A percentile compares a stretch with the other conserved stretches of the same genome.
Conservation (phyloP, 116 monocot species). For the Posidonia oceanica region DNA sequence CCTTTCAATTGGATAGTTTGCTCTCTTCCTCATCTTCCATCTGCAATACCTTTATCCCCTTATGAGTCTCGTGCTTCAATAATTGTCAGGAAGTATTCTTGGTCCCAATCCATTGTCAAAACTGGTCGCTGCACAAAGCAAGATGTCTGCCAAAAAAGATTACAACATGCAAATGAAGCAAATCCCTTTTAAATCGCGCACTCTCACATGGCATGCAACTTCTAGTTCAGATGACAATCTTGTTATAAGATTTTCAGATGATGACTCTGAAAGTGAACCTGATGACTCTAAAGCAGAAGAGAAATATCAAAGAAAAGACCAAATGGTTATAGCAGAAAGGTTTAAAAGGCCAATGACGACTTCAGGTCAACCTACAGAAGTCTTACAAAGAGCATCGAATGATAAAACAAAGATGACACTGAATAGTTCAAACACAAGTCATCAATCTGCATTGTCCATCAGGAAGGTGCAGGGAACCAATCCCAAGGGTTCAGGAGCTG, state of each 20-base stretch:
- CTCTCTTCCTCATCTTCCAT: background rate
- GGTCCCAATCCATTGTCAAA: constrained; percentile 3
- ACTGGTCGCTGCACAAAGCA: background rate
- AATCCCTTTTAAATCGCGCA: constrained; percentile 7
- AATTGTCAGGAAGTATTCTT: constrained; percentile 4
- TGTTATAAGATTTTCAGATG: constrained; percentile 40
- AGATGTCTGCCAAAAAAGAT: constrained; percentile 1
- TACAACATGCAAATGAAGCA: constrained; percentile 4
- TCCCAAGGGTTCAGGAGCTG: background rate
- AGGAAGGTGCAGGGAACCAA: background rate
- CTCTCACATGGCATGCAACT: constrained; percentile 9
- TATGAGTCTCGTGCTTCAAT: background rate
- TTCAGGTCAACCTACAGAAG: background rate
- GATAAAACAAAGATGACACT: background rate
- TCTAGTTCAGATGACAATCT: constrained; percentile 22
- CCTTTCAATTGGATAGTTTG: no score
- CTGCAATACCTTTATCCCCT: background rate
- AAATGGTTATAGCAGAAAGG: background rate
- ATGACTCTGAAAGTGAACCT: constrained; percentile 19
- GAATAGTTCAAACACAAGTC: background rate
- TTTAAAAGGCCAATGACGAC: background rate
- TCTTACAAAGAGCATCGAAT: background rate
- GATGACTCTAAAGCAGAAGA: constrained; percentile 10
- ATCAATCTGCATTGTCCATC: background rate
- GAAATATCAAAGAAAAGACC: background rate